A percentile compares a stretch with the other conserved stretches of the same genome.
Conservation (phyloP, 441 rosid genomes). For the Monsonia emarginata region DNA sequence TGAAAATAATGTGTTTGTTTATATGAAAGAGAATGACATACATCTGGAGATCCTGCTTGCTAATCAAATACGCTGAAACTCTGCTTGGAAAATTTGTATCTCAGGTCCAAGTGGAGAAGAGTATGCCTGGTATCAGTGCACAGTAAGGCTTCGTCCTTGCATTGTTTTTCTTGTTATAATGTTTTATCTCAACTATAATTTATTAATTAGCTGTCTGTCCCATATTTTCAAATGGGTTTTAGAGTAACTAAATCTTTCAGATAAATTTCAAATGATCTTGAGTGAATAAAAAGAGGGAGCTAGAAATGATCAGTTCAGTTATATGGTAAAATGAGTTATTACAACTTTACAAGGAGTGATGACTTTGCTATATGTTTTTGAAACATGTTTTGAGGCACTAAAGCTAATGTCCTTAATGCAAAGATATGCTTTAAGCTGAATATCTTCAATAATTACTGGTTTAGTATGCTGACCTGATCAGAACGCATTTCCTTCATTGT, state of each 20-base stretch:
- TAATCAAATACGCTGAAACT: neutral
- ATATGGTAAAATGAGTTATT: no score
- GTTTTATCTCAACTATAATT: neutral
- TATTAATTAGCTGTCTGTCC: neutral
- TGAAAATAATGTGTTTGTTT: neutral
- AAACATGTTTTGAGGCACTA: neutral
- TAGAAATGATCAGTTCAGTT: neutral
- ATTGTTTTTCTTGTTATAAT: neutral
- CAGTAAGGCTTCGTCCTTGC: conserved; percentile 39
- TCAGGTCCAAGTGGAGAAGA: conserved; percentile 90
- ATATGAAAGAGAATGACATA: neutral
- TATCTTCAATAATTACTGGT: neutral
- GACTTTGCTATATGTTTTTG: neutral
- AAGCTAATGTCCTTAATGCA: neutral
- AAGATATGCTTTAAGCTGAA: neutral
- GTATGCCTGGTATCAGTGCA: conserved; percentile 98
- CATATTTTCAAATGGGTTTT: neutral
- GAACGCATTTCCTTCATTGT: neutral
- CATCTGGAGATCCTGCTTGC: neutral
- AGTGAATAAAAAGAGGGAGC: neutral
- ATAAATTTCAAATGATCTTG: neutral
- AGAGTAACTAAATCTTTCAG: conserved; percentile 1
- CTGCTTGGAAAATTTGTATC: conserved; percentile 16
- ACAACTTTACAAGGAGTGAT: neutral
- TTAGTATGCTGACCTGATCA: neutral